Evolutionary conservation across 805 yeast species (phyloP).

Genomic region (Cyberlindnera americana): DNA sequence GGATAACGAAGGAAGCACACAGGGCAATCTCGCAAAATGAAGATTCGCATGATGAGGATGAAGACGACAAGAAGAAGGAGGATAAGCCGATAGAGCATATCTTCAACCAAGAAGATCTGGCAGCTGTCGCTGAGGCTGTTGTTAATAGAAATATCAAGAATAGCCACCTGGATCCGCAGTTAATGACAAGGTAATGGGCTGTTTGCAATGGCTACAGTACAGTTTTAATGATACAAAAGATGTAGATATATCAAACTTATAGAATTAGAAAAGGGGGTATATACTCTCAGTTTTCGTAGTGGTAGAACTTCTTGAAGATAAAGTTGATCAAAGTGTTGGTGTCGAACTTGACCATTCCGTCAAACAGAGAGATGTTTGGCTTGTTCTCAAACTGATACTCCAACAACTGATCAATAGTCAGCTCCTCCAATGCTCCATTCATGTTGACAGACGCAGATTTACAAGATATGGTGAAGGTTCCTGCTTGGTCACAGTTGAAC

Average conservation of each 20-base stretch:
- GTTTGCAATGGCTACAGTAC: neutral
- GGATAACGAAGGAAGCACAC: constrained; percentile 33
- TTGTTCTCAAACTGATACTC: constrained; percentile 70
- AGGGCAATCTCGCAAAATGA: constrained; percentile 9
- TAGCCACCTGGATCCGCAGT: constrained; percentile 19
- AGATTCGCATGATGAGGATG: constrained; percentile 8
- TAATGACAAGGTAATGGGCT: constrained; percentile 1
- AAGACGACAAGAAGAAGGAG: neutral
- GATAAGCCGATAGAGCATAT: constrained; percentile 4
- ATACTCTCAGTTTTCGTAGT: constrained; percentile 26
- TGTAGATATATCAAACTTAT: too few relatives aligned
- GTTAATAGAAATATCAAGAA: constrained; percentile 12
- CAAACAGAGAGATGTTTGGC: constrained; percentile 52
- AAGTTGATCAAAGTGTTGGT: constrained; percentile 65
- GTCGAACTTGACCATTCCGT: constrained; percentile 64
- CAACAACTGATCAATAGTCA: constrained; percentile 70
- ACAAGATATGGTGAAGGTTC: constrained; percentile 71
- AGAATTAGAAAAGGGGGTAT: neutral
- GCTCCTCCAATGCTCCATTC: constrained; percentile 46
- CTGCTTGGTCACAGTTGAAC: constrained; percentile 71
- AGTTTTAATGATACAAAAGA: too few relatives aligned
- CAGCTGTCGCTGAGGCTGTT: constrained; percentile 29
- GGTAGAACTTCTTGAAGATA: constrained; percentile 73
- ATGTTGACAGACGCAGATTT: constrained; percentile 68
- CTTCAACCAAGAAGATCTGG: constrained; percentile 23